These are phyloP conservation scores for Colletotrichum australisinense DNA, from an alignment of 2,329 filamentous ascomycete species.

Conservation along the genomic window DNA sequence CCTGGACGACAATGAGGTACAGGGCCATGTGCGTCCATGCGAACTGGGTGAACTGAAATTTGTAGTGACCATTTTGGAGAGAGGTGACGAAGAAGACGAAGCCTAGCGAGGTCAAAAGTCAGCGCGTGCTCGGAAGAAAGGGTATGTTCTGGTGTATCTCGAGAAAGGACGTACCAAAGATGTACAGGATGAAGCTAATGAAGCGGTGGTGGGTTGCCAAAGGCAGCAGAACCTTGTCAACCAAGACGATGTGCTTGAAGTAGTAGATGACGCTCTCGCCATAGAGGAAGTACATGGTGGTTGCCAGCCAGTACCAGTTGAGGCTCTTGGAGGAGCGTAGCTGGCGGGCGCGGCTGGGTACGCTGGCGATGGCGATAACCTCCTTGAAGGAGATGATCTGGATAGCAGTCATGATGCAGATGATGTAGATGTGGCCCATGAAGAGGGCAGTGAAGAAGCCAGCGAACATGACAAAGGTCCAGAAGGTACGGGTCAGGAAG, in stretches of 20 bases:
- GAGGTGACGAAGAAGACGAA: constrained; percentile 99
- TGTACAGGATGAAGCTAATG: constrained; percentile 98
- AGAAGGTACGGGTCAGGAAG: constrained; percentile 96
- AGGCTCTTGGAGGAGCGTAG: constrained; percentile 94
- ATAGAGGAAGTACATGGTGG: constrained; percentile 99
- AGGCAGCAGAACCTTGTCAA: constrained; percentile 91
- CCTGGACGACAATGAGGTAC: constrained; percentile 96
- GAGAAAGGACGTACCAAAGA: constrained; percentile 77
- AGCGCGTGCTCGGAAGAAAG: neutral
- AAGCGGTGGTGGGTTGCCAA: constrained; percentile 98
- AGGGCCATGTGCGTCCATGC: constrained; percentile 99
- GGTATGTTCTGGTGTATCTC: neutral
- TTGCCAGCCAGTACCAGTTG: constrained; percentile 99
- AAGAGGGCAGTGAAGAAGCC: constrained; percentile 93
- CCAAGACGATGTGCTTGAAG: constrained; percentile 97
- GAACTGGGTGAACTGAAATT: constrained; percentile 99
- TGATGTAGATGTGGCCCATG: constrained; percentile 97
- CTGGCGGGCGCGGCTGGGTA: constrained; percentile 90
- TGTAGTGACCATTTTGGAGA: constrained; percentile 94
- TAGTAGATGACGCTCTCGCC: constrained; percentile 99
- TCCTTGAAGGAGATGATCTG: constrained; percentile 99
- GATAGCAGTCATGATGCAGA: constrained; percentile 89
- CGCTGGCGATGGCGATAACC: constrained; percentile 96
- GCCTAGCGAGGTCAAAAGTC: constrained; percentile 62
- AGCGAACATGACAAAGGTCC: constrained; percentile 97